phyloP scores from a whole-genome alignment of 2,329 filamentous ascomycete genomes.

The Eutypella sp. region DNA sequence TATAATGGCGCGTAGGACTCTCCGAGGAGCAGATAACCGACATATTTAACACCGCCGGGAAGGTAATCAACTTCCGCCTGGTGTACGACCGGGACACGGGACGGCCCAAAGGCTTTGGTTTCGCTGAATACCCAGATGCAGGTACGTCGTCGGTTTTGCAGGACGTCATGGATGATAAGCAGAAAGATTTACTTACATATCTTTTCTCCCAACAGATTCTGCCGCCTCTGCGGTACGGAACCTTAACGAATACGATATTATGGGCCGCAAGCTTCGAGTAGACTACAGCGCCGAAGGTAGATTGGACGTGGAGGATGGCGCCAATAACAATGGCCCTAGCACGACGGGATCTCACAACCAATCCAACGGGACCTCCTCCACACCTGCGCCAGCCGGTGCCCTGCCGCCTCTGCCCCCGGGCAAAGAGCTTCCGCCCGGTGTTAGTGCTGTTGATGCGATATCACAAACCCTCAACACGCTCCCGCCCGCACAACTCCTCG shows the following conservation, averaged over 20 bases:
- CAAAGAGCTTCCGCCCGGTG: constrained; percentile 74
- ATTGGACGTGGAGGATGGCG: constrained; percentile 56
- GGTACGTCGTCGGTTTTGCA: constrained; percentile 47
- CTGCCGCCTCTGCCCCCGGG: constrained; percentile 81
- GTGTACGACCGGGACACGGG: constrained; percentile 96
- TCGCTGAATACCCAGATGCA: constrained; percentile 89
- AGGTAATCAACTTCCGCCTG: constrained; percentile 85
- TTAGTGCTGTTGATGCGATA: constrained; percentile 85
- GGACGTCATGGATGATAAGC: background rate
- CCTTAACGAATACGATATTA: constrained; percentile 90
- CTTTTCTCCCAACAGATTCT: constrained; percentile 46
- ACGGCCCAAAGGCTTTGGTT: constrained; percentile 92
- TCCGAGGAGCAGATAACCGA: constrained; percentile 95
- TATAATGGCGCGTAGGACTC: constrained; percentile 56
- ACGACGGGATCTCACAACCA: constrained; percentile 12
- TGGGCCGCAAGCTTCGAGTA: constrained; percentile 88
- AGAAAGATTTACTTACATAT: background rate
- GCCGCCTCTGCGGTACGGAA: constrained; percentile 93
- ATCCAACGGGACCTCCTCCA: constrained; percentile 29
- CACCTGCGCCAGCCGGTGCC: constrained; percentile 37
- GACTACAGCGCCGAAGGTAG: constrained; percentile 94
- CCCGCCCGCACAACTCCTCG: constrained; percentile 82
- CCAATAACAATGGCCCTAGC: constrained; percentile 1
- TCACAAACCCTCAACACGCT: constrained; percentile 84
- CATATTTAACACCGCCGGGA: constrained; percentile 84